Base-by-base conservation (phyloP, 495 filamentous ascomycete genomes). In the Podospora fimiseda region DNA sequence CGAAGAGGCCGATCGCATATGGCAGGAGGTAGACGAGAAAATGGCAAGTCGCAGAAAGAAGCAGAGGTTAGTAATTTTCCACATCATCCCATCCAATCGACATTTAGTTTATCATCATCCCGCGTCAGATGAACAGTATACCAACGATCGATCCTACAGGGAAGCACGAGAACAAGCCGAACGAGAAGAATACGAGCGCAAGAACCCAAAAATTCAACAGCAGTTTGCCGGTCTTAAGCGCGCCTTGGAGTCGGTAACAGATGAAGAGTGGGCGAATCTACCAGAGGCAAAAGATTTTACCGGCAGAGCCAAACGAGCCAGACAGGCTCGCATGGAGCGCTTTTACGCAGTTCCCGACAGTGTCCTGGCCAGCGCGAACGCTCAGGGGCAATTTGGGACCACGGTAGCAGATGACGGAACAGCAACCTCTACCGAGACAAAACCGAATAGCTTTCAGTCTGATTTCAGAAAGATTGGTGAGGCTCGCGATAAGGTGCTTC, bases 381-480 rank as follows among this genome's bases (percentile, higher is more conserved):
- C 88, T 58, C 77, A 85, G 0, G 77, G 80, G 1, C 87, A 95
- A 59, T 84, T 96, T 50, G 90, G 89, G 13, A 92, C 88, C 0
- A 90, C 85, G 0, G 79, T 99, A 20, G 76, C 81, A 33, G 90
- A 92, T 24, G 90, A 95, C 58, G 88, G 86, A 14, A 66, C 72
- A 13, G 70, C 73, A 6, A 68, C n/a, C n/a, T n/a, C n/a, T n/a
- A n/a, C 73, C 42, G 81, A 85, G 43, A 75, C 68, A 8, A 71
- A 67, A 15, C 64, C 62, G 41, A 89, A 95, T 61, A 91, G 92
- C 2, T 92, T 88, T 2, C 89, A 95, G 79, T 97, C 92, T 14
- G 95, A 98, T 63, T 98, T 98, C 62, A 90, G 90, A n/a, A 85
- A 96, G 62, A 96, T 99, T 56, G 93, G 94, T 62, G 89, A 89